Conservation (phyloP, 805 yeast genomes). For the Blastobotrys peoriensis region DNA sequence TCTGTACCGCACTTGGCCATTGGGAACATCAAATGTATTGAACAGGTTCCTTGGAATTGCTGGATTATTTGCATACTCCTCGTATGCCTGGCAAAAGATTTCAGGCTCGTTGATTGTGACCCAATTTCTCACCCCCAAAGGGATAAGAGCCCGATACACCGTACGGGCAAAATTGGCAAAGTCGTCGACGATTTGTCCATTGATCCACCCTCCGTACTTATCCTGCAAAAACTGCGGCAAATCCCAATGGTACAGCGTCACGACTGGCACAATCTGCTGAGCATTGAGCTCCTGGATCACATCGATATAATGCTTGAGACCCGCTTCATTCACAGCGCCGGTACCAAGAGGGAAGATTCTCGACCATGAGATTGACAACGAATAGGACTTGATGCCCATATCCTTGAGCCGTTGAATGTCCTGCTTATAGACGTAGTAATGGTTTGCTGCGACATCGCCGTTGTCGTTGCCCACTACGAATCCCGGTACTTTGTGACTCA, state of each 20-base stretch:
- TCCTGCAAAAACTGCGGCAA: slow-evolving; percentile 27
- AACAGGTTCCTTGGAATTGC: slow-evolving; percentile 22
- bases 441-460: slow-evolving; percentile 29
- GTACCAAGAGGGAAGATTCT: slow-evolving; percentile 31
- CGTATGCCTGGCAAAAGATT: slow-evolving; percentile 17
- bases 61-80: slow-evolving; percentile 2
- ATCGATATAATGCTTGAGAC: slow-evolving; percentile 30
- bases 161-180: slow-evolving; percentile 32
- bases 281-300: slow-evolving; percentile 27
- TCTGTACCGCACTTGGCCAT: slow-evolving; percentile 2
- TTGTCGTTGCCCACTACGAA: slow-evolving; percentile 16
- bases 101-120: slow-evolving; percentile 33
- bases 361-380: slow-evolving; percentile 34
- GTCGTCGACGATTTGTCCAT: slow-evolving; percentile 28
- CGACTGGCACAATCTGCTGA: slow-evolving; percentile 27
- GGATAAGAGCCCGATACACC: slow-evolving; percentile 29
- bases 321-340: slow-evolving; percentile 23
- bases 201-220: slow-evolving; percentile 26
- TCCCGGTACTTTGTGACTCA: slow-evolving; percentile 18
- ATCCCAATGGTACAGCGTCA: slow-evolving; percentile 34
- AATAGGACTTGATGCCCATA: slow-evolving; percentile 31
- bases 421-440: slow-evolving; percentile 32
- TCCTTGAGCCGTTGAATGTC: slow-evolving; percentile 31
- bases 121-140: slow-evolving; percentile 29
- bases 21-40: slow-evolving; percentile 16